Evolutionary conservation across 306 rosid genomes (phyloP).

Genomic region (Lathyrus tuberosus): DNA sequence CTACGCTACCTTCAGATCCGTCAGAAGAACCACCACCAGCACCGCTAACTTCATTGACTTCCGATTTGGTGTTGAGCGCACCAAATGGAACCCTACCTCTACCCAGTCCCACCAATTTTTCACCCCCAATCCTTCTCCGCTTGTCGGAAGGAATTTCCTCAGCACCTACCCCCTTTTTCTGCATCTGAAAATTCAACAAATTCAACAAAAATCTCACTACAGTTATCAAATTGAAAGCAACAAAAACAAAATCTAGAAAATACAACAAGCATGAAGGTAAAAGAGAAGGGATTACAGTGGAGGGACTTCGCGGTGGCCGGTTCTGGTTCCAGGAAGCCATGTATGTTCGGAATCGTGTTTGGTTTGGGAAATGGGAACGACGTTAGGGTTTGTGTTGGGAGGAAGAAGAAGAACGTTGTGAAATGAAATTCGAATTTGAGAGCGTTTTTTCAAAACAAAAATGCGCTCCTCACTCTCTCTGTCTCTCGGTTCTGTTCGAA

Average conservation of each 20-base stretch:
- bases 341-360: conserved; percentile 4
- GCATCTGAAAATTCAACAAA: conserved; percentile 17
- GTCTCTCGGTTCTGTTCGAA: neutral
- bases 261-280: neutral
- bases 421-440: conserved; percentile 61
- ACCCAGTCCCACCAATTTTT: conserved; percentile 49
- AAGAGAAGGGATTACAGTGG: conserved; percentile 47
- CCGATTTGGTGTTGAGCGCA: conserved; percentile 47
- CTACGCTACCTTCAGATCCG: conserved; percentile 47
- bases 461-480: conserved; percentile 19
- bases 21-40: conserved; percentile 41
- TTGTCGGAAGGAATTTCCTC: conserved; percentile 71
- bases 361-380: neutral
- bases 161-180: conserved; percentile 56
- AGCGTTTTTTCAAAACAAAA: conserved; percentile 42
- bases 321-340: conserved; percentile 91
- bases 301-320: conserved; percentile 80
- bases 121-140: conserved; percentile 70
- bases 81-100: conserved; percentile 55
- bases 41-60: conserved; percentile 22
- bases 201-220: too few species aligned
- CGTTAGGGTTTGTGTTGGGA: conserved; percentile 49
- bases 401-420: conserved; percentile 33
- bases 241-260: neutral
- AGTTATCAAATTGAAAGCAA: neutral